Base-by-base conservation (phyloP, 2,329 filamentous ascomycete species). In the Pseudocercospora pini-densiflorae region DNA sequence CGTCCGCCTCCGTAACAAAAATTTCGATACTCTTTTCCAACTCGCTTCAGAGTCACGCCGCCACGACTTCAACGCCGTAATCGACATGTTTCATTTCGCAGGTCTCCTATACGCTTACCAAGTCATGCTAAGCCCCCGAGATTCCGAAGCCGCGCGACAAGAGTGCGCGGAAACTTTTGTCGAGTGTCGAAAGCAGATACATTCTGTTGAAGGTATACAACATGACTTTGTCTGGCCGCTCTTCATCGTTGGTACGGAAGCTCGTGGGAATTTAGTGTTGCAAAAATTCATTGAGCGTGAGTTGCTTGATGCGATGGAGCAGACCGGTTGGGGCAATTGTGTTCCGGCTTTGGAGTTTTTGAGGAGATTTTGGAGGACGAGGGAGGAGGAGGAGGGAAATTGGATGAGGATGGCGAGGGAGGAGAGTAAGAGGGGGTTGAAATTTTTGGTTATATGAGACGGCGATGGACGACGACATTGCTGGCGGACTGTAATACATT, bases 161-260 rank as follows among this genome's bases (percentile, higher is more conserved):
- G 63, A 61, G 33, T 65, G 51, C 24, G 59, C 59, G 9, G 33
- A 65, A 24, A 53, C 57, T 14, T 59, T 43, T 24, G 27, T 61
- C 31, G 58, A 65, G 16, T 57, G 49, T 53, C 47, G 60, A 5
- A 61, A 61, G 14, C 58, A 40, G 9, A 61, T 65, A 9, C 31
- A 58, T 12, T 45, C 51, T 21, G 14, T 45, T 10, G 27, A 47
- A 21, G 58, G 49, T 27, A 61, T 61, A 23, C 57, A 64, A 19
- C 57, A 65, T 21, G 23, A 49, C 24, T 55, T 58, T 24, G 36
- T 65, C 16, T 65, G 58, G 63, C 63, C 58, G n/a, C 63, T 65
- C 12, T 65, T 61, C 24, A 57, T 65, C 12, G 40, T 61, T 14
- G 58, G 57, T 8, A 61, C 58, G 10, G 63, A 61, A 53, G 63